Conservation (phyloP, 768 basidiomycete genomes). For the Mycena albidolilacea region DNA sequence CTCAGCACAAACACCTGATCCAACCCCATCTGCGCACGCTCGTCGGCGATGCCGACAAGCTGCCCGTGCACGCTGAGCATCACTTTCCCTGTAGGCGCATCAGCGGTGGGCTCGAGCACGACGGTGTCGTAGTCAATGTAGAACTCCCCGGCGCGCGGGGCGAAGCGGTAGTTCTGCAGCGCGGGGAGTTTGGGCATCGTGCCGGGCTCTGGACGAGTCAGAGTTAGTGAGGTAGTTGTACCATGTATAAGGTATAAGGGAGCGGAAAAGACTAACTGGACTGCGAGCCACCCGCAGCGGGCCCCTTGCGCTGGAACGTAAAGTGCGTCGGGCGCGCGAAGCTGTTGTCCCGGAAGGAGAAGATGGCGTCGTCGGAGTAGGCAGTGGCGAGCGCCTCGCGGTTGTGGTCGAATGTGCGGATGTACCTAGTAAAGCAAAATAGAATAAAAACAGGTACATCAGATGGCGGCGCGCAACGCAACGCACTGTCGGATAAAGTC, state of each 20-base stretch:
- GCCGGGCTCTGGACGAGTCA: slow-evolving; percentile 15
- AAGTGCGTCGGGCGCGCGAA: slow-evolving; percentile 23
- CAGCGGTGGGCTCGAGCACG: slow-evolving; percentile 14
- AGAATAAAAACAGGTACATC: background rate
- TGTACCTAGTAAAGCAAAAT: slow-evolving; percentile 15
- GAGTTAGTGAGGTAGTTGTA: background rate
- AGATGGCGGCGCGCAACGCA: background rate
- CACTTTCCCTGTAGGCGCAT: slow-evolving; percentile 10
- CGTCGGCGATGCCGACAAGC: slow-evolving; percentile 19
- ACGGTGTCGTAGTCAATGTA: slow-evolving; percentile 35
- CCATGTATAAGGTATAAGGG: background rate
- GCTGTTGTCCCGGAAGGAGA: slow-evolving; percentile 37
- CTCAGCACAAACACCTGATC: slow-evolving; percentile 36
- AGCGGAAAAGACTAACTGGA: slow-evolving; percentile 15
- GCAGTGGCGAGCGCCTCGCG: slow-evolving; percentile 30
- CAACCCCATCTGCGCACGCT: slow-evolving; percentile 25
- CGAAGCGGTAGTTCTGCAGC: slow-evolving; percentile 30
- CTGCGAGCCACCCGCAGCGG: background rate
- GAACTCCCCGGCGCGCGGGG: background rate
- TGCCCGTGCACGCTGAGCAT: slow-evolving; percentile 33
- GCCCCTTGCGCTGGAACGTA: slow-evolving; percentile 26
- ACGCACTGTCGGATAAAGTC: slow-evolving; percentile 28
- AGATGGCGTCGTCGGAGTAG: slow-evolving; percentile 36
- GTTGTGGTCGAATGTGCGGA: slow-evolving; percentile 32
- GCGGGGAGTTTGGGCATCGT: slow-evolving; percentile 32